A percentile compares a stretch with the other conserved stretches of the same genome.
Conservation (phyloP, 768 basidiomycete species). For the Mycena vitilis region DNA sequence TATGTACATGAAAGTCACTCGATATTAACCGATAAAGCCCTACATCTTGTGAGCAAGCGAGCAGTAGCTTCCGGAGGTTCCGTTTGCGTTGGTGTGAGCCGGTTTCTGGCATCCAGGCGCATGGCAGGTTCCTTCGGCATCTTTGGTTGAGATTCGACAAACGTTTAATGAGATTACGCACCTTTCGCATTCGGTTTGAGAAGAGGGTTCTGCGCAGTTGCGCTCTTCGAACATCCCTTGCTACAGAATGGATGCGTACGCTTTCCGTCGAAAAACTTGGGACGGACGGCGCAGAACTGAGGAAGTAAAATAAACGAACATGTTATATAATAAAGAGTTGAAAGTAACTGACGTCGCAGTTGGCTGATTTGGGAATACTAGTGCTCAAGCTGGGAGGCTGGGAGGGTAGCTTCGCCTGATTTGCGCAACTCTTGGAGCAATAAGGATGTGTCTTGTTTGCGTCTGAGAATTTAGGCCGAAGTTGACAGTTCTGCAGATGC, state of each 20-base stretch:
- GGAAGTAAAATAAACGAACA: constrained; percentile 51
- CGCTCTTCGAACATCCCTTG: constrained; percentile 69
- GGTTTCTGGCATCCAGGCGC: constrained; percentile 64
- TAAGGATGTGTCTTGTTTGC: constrained; percentile 67
- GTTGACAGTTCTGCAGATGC: constrained; percentile 60
- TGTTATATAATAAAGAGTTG: constrained; percentile 22
- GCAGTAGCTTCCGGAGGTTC: constrained; percentile 59
- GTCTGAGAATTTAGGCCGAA: constrained; percentile 67
- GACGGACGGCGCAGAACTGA: constrained; percentile 69
- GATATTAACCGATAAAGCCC: constrained; percentile 30
- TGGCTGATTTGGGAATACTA: constrained; percentile 47
- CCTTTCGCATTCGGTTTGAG: constrained; percentile 38
- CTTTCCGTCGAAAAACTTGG: constrained; percentile 69
- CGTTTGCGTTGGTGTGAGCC: constrained; percentile 53
- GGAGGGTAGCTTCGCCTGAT: constrained; percentile 49
- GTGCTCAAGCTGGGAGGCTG: constrained; percentile 31
- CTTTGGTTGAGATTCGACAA: constrained; percentile 4
- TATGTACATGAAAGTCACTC: background rate
- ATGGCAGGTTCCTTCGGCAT: constrained; percentile 56
- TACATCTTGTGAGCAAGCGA: constrained; percentile 64
- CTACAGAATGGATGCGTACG: constrained; percentile 72
- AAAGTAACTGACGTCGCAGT: constrained; percentile 61
- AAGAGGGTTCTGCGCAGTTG: constrained; percentile 40
- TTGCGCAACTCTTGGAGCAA: constrained; percentile 71
- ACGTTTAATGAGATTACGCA: constrained; percentile 21